Evolutionary conservation across 495 filamentous ascomycete species (phyloP).

Genomic region (Ramalina peruviana): DNA sequence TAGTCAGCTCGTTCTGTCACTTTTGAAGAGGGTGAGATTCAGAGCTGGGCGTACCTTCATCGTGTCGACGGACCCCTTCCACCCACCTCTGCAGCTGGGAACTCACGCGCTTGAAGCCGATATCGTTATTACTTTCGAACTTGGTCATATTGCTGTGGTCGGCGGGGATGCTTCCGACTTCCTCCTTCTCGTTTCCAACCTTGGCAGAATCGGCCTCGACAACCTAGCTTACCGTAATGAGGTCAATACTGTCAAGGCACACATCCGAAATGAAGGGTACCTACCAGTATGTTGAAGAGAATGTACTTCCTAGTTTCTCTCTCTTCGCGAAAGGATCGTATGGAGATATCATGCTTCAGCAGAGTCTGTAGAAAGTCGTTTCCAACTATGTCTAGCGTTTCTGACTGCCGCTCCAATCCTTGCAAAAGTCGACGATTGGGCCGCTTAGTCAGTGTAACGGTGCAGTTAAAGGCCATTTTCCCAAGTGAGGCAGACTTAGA

Average conservation of each 20-base stretch:
- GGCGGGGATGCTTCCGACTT: constrained; percentile 18
- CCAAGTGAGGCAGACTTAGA: constrained; percentile 9
- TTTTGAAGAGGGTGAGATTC: too few relatives aligned
- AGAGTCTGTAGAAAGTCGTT: not conserved
- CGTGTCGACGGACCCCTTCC: constrained; percentile 28
- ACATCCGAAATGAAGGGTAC: too few relatives aligned
- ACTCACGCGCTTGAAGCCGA: constrained; percentile 23
- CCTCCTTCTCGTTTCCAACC: constrained; percentile 4
- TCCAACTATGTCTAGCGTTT: constrained; percentile 2
- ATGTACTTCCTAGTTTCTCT: constrained; percentile 6
- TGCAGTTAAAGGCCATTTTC: not conserved
- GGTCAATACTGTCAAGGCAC: too few relatives aligned
- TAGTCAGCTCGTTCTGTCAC: too few relatives aligned
- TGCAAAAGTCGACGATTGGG: constrained; percentile 1
- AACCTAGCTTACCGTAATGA: not conserved
- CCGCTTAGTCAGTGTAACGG: not conserved
- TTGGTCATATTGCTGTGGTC: constrained; percentile 29
- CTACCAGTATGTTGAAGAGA: not conserved
- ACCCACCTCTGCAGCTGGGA: constrained; percentile 52
- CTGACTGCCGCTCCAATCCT: constrained; percentile 1
- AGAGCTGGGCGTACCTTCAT: too few relatives aligned
- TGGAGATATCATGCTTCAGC: not conserved
- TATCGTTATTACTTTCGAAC: constrained; percentile 21
- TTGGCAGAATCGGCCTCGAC: not conserved
- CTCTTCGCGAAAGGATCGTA: constrained; percentile 10